Conservation (phyloP, 2,329 filamentous ascomycete species). For the Xylaria sp. region DNA sequence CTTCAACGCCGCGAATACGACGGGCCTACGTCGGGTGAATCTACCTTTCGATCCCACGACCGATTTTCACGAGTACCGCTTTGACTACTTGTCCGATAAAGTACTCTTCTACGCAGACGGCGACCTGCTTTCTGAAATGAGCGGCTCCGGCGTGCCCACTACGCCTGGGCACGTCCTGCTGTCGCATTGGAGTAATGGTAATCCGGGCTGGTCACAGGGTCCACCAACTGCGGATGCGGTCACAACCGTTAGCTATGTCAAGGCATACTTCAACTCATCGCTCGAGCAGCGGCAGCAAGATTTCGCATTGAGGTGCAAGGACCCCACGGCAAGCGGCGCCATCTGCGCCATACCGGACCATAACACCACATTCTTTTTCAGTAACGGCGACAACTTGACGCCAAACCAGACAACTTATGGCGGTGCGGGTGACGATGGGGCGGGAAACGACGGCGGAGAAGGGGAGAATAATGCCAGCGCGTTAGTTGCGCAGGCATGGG, state of each 20-base stretch:
- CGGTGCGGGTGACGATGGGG: constrained; percentile 9
- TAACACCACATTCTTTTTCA: constrained; percentile 62
- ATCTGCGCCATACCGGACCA: constrained; percentile 64
- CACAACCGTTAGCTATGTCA: constrained; percentile 75
- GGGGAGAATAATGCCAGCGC: constrained; percentile 17
- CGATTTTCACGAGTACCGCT: constrained; percentile 80
- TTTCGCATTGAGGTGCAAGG: constrained; percentile 55
- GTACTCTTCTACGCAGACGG: constrained; percentile 79
- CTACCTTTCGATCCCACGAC: constrained; percentile 74
- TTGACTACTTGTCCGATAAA: constrained; percentile 73
- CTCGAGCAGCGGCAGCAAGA: constrained; percentile 53
- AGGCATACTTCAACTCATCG: constrained; percentile 83
- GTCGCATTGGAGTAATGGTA: constrained; percentile 83
- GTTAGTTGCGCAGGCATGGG: constrained; percentile 24
- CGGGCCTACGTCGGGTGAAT: constrained; percentile 66
- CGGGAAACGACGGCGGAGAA: constrained; percentile 7
- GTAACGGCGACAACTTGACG: constrained; percentile 57
- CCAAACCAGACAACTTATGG: constrained; percentile 59
- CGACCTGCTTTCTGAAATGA: constrained; percentile 65
- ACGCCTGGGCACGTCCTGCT: constrained; percentile 74
- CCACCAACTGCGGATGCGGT: constrained; percentile 72
- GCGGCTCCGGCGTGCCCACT: constrained; percentile 67
- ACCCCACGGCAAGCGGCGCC: constrained; percentile 52
- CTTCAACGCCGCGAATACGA: constrained; percentile 70
- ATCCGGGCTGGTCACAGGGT: constrained; percentile 75